These are phyloP conservation scores for Phytophthora foliorum DNA, from an alignment of 352 stramenopile species.

Conservation along the genomic window DNA sequence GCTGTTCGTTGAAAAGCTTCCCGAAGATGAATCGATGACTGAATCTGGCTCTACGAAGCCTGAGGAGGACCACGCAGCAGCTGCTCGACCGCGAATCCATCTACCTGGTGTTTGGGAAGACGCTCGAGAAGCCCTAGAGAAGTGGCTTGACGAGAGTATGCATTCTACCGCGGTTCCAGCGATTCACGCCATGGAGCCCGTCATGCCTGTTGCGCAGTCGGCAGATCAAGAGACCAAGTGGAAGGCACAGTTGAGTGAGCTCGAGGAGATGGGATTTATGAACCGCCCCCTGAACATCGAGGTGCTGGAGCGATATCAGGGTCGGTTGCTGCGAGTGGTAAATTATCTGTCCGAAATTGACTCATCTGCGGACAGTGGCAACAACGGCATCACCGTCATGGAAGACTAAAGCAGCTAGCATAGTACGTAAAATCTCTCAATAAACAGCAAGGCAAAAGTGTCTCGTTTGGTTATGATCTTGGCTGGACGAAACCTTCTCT, in stretches of 20 bases:
- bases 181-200: constrained; percentile 80
- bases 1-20: constrained; percentile 70
- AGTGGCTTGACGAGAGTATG: constrained; percentile 57
- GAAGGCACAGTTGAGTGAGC: constrained; percentile 67
- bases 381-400: constrained; percentile 43
- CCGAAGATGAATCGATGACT: constrained; percentile 9
- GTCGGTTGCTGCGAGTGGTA: constrained; percentile 82
- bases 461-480: constrained; percentile 1
- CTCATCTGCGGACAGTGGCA: constrained; percentile 17
- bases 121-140: constrained; percentile 55
- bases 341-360: constrained; percentile 83
- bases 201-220: constrained; percentile 63
- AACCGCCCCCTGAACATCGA: constrained; percentile 71
- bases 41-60: not conserved
- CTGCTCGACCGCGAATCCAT: constrained; percentile 16
- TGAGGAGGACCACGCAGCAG: constrained; percentile 9
- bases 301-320: constrained; percentile 85
- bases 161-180: constrained; percentile 44
- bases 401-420: constrained; percentile 42
- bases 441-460: constrained; percentile 9
- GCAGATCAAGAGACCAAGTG: constrained; percentile 67
- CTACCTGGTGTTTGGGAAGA: constrained; percentile 55
- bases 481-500: not conserved
- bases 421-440: constrained; percentile 1
- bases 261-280: constrained; percentile 80